These are phyloP conservation scores for Fusarium citri DNA, from an alignment of 2,329 filamentous ascomycete species.

Conservation along the genomic window DNA sequence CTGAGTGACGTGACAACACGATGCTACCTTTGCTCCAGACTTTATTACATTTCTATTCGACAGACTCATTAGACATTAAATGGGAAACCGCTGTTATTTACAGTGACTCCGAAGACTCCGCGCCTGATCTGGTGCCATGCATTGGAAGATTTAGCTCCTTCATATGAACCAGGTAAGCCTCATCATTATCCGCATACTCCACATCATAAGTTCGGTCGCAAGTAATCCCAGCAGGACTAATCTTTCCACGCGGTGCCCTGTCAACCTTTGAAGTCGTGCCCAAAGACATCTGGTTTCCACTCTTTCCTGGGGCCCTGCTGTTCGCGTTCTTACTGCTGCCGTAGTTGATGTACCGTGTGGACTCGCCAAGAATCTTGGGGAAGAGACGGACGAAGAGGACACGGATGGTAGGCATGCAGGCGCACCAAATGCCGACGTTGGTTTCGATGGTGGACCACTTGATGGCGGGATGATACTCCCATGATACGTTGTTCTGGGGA, in stretches of 20 bases:
- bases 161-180: background rate
- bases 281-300: too few species aligned
- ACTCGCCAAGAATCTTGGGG: background rate
- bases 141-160: background rate
- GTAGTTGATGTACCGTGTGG: background rate
- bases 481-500: background rate
- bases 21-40: too few species aligned
- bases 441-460: slow-evolving; percentile 1
- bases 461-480: background rate
- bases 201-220: background rate
- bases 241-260: background rate
- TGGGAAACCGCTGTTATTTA: background rate
- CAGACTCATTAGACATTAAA: background rate
- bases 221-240: background rate
- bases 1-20: too few species aligned
- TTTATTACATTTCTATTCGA: too few species aligned
- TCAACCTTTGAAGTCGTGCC: background rate
- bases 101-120: background rate
- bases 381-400: background rate
- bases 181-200: background rate
- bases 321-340: background rate
- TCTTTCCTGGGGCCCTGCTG: too few species aligned
- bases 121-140: background rate
- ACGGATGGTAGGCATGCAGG: background rate
- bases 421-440: slow-evolving; percentile 1